phyloP scores from a whole-genome alignment of 352 stramenopile species.

The Globisporangium splendens region DNA sequence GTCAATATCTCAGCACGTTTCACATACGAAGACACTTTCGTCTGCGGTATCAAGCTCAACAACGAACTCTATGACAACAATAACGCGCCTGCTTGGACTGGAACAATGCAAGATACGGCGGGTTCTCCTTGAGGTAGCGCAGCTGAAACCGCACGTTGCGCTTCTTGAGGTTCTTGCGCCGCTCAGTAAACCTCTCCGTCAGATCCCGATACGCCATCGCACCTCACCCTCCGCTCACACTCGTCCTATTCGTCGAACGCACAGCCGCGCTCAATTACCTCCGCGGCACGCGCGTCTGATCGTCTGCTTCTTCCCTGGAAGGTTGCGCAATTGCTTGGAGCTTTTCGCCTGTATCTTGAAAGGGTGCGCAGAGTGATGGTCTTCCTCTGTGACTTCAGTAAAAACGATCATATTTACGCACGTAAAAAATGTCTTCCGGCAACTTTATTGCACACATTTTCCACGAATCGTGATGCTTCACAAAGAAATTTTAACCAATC shows the following conservation, averaged over 20 bases:
- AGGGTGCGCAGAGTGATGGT: conserved; percentile 19
- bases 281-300: too few relatives aligned
- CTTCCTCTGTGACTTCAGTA: background rate
- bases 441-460: background rate
- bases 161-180: conserved; percentile 43
- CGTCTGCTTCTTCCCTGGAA: too few relatives aligned
- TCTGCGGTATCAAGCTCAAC: too few relatives aligned
- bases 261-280: too few relatives aligned
- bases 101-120: conserved; percentile 45
- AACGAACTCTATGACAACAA: background rate
- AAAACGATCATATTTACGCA: conserved; percentile 1
- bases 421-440: background rate
- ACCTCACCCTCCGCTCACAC: background rate
- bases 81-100: conserved; percentile 43
- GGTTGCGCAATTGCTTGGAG: background rate
- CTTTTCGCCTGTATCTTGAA: conserved; percentile 36
- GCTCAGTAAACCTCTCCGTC: conserved; percentile 39
- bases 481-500: background rate
- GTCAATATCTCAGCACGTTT: background rate
- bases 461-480: background rate
- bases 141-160: conserved; percentile 59
- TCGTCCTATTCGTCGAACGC: background rate
- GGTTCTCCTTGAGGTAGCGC: conserved; percentile 34
- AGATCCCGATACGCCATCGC: conserved; percentile 66
- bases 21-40: background rate